Percentiles rank a stretch among this genome's conserved stretches.
Conservation (phyloP, 352 stramenopile species). For the Peronospora destructor region DNA sequence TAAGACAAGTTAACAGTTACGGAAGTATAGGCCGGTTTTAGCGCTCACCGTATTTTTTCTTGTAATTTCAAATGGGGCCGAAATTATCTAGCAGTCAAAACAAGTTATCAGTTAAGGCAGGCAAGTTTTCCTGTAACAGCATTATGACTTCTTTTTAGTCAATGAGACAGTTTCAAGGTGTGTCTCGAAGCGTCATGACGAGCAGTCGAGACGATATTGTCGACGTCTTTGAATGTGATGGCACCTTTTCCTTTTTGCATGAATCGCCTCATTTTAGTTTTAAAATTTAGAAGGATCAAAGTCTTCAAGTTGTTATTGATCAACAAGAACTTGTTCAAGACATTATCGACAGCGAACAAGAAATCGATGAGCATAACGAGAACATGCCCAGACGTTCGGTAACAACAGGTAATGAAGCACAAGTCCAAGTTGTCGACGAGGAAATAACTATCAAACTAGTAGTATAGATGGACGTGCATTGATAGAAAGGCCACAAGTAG, state of each 20-base stretch:
- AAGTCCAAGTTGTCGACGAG: conserved; percentile 6
- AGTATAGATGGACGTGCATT: conserved; percentile 31
- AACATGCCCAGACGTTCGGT: not conserved
- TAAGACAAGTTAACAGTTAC: too few relatives aligned
- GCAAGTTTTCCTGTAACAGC: too few relatives aligned
- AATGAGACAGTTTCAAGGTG: not conserved
- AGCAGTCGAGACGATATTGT: conserved; percentile 1
- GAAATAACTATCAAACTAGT: conserved; percentile 16
- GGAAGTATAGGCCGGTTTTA: too few relatives aligned
- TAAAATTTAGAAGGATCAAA: conserved; percentile 29
- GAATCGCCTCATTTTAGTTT: conserved; percentile 30
- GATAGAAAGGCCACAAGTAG: conserved; percentile 5
- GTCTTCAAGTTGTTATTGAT: conserved; percentile 19
- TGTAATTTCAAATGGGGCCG: too few relatives aligned
- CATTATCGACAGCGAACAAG: conserved; percentile 9
- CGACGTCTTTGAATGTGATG: conserved; percentile 40
- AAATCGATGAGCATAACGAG: not conserved
- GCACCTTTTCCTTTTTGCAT: conserved; percentile 30
- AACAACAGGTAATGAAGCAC: not conserved
- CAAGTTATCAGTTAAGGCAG: too few relatives aligned
- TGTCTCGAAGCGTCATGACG: conserved; percentile 1
- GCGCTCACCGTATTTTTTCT: too few relatives aligned
- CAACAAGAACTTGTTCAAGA: conserved; percentile 3
- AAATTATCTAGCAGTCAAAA: too few relatives aligned
- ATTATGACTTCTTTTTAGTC: not conserved